Conservation (phyloP, 2,329 filamentous ascomycete genomes). For the Aspergillus jensenii region DNA sequence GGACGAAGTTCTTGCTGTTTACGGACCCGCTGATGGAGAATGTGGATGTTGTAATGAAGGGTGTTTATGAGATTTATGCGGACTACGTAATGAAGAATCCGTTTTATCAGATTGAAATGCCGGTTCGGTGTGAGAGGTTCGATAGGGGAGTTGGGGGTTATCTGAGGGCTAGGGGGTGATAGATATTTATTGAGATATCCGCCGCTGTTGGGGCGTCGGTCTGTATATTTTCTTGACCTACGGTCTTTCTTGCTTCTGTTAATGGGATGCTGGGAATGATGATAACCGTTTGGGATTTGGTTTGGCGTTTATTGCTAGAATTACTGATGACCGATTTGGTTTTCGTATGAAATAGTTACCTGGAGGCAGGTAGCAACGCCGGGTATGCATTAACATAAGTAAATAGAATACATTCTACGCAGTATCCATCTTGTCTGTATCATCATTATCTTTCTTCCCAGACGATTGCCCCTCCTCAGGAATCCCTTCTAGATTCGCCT, state of each 20-base stretch:
- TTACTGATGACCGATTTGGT: background rate
- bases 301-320: background rate
- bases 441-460: conserved; percentile 59
- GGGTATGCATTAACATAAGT: conserved; percentile 35
- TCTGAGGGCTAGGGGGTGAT: conserved; percentile 58
- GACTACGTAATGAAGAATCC: conserved; percentile 99
- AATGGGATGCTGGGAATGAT: background rate
- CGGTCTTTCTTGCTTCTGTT: background rate
- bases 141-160: conserved; percentile 82
- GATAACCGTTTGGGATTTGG: background rate
- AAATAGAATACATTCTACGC: conserved; percentile 52
- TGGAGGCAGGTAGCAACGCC: conserved; percentile 30
- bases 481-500: conserved; percentile 76
- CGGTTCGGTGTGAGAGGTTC: conserved; percentile 90
- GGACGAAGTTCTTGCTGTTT: conserved; percentile 93
- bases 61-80: conserved; percentile 90
- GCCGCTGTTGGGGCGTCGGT: background rate
- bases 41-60: conserved; percentile 77
- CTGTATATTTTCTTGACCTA: background rate
- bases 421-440: conserved; percentile 85
- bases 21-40: conserved; percentile 85
- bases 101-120: conserved; percentile 98
- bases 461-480: conserved; percentile 71
- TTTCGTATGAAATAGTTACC: background rate
- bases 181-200: background rate